Base-by-base conservation (phyloP, 2,329 filamentous ascomycete genomes). In the Cladosporium sp. region DNA sequence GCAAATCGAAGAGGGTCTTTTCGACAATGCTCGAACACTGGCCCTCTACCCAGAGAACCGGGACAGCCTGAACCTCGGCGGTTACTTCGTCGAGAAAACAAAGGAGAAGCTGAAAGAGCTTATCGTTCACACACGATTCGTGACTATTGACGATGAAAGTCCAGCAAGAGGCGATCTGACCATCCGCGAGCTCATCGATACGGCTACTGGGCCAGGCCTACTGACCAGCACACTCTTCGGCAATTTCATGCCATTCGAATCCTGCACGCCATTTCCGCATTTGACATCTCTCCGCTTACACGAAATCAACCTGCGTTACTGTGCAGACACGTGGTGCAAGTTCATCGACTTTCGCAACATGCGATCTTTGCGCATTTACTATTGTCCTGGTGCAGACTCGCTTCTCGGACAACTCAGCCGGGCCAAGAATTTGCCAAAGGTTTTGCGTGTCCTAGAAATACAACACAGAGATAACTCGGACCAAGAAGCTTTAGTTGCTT, bases 391-490 rank as follows among this genome's bases (percentile, higher is more conserved):
- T 3, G 77, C 75, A 3, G 78, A 80, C 58, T 71, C 76, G 1
- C 65, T 81, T 5, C 73, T 80, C 17, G 76, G 77, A 3, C 75
- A 80, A 63, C 66, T 81, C 22, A 75, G 76, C 67, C 79, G 76
- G 63, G 75, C 75, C 55, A 69, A 69, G 1, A 71, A 74, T 60
- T 67, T 80, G 11, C 78, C 78, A 0, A 73, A 73, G 45, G 73
- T 73, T 56, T 71, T 81, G 4, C 76, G 78, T 59, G 74, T 72
- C 0, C 61, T 81, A 5, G 76, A 79, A 45, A 68, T 80, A 57
- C 78, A 79, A 64, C 76, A 80, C 61, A 73, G 75, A 30, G 78
- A 80, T 52, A 80, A 80, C 58, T 45, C 65, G 2, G 78, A 80
- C 58, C 76, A 78, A 36, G 78, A 80, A 54, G 74, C 74, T 5